Evolutionary conservation across 2,329 filamentous ascomycete genomes (phyloP), one percentile per base, ranked within the genome.

Genomic region (Lizonia empirigonia): DNA sequence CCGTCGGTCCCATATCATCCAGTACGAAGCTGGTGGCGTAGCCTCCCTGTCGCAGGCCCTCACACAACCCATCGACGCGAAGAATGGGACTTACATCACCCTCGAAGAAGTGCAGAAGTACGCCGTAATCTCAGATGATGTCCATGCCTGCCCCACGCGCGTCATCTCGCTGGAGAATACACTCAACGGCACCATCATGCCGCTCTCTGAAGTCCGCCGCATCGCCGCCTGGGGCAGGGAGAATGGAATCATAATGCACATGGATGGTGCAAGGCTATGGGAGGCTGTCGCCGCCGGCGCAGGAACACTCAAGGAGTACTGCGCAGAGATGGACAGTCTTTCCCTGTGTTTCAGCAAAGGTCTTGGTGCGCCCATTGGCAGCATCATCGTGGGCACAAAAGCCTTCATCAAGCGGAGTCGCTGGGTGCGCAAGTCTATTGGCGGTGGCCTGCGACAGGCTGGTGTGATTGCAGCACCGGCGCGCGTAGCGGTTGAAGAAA

Each of bases 91-190:
- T 13, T 84, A 95, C 67, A 77, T 95, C 33, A 92, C 89, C 0
- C 78, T 93, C 8, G 86, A 90, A 63, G 92, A 96, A 63, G 76
- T 96, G 12, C 74, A 86, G 67, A 80, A 83, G 55, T 77, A 88
- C 56, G 84, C 83, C 4, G 79, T 87, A 0, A 69, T 91, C 19
- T 78, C 80, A 58, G 82, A 89, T 46, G 84, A 95, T 62, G 82
- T 94, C 16, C 90, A 96, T 69, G 78, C 80, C 24, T 91, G 88
- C 64, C 91, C 91, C 0, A 96, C 91, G 0, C 84, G 84, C 35
- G 82, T 96, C 41, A 90, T 97, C 60, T 86, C 84, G 55, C 78
- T 96, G 38, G 91, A 97, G 69, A 96, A 96, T 69, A 96, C 92
- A 1, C 81, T 96, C 40, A 84, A 85, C 47, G 91, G 91, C 19